Evolutionary conservation across 2,329 filamentous ascomycete genomes (phyloP).

Genomic region (Phymatotrichopsis omnivora): DNA sequence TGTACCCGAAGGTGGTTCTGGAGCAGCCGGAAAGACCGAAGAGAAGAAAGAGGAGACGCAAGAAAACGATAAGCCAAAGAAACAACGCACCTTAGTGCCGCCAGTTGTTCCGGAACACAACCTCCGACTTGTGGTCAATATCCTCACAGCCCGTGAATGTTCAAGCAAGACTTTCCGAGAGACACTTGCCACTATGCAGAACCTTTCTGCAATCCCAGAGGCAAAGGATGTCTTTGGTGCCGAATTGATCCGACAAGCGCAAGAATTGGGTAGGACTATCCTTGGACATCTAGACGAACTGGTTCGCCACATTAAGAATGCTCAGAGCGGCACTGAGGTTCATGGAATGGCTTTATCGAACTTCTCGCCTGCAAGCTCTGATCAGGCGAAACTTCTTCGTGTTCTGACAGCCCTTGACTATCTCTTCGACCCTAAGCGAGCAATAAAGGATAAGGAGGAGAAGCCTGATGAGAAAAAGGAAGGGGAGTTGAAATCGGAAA

Average conservation of each 20-base stretch:
- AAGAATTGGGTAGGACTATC: conserved; percentile 73
- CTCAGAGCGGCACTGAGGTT: conserved; percentile 82
- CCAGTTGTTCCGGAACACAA: conserved; percentile 83
- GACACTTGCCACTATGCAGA: conserved; percentile 96
- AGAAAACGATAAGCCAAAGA: conserved; percentile 46
- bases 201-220: conserved; percentile 82
- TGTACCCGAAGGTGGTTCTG: conserved; percentile 32
- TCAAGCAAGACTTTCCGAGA: conserved; percentile 97
- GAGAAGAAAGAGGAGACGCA: conserved; percentile 35
- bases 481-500: conserved; percentile 40
- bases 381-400: conserved; percentile 89
- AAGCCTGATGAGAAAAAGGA: conserved; percentile 33
- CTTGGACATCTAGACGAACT: conserved; percentile 75
- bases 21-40: conserved; percentile 37
- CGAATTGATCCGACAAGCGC: conserved; percentile 80
- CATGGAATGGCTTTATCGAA: conserved; percentile 89
- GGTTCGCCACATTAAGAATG: conserved; percentile 73
- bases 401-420: conserved; percentile 92
- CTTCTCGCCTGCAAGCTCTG: conserved; percentile 90
- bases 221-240: conserved; percentile 87
- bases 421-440: conserved; percentile 71
- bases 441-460: conserved; percentile 43
- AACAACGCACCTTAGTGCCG: conserved; percentile 56
- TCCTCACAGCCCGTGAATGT: conserved; percentile 90
- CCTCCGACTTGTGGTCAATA: conserved; percentile 86